Evolutionary conservation across 495 filamentous ascomycete species (phyloP), one percentile per base, ranked within the genome.

Genomic region (Penicillium goetzii): DNA sequence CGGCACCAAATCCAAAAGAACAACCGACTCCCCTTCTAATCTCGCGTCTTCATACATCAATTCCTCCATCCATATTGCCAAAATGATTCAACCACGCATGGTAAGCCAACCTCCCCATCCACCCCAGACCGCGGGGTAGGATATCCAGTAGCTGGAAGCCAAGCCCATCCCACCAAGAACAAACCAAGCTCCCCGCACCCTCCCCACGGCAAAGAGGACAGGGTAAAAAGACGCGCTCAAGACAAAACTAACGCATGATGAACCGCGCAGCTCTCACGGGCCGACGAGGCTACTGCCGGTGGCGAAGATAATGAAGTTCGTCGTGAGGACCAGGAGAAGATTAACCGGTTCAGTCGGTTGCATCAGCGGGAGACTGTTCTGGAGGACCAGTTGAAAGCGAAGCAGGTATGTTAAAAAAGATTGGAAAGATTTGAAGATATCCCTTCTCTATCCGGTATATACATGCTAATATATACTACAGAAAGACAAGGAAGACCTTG

Each of bases 401-500:
- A 96, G 74, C 88, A 89, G 72, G 95, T 97, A 74, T 56, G 86
- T 76, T 17, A 40, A 17, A 40, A n/a, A 19, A 32, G 4, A 4
- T 8, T 4, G 3, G n/a, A 1, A 3, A 1, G 4, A 8, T n/a
- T 23, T 45, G 56, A n/a, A 28, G 33, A 3, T 15, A 15, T 10
- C 21, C 28, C 2, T 21, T 12, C 2, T 19, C 8, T 25, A 33
- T 23, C n/a, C 11, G 26, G 34, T 50, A 43, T 57, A 19, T 0
- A 21, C 32, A 40, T 21, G 21, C 34, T 70, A 28, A 32, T 52
- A 17, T 58, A 8, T 9, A 41, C 21, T 61, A 56, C 68, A 99
- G 96, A 97, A 99, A 80, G 95, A 98, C 71, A 98, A 97, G 76
- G 96, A 98, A 75, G 95, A 97, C 68, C 85, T 98, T 6, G 92